These are phyloP conservation scores for Dissophora globulifera DNA, from an alignment of 192 early-diverging fungal genomes.

Conservation along the genomic window DNA sequence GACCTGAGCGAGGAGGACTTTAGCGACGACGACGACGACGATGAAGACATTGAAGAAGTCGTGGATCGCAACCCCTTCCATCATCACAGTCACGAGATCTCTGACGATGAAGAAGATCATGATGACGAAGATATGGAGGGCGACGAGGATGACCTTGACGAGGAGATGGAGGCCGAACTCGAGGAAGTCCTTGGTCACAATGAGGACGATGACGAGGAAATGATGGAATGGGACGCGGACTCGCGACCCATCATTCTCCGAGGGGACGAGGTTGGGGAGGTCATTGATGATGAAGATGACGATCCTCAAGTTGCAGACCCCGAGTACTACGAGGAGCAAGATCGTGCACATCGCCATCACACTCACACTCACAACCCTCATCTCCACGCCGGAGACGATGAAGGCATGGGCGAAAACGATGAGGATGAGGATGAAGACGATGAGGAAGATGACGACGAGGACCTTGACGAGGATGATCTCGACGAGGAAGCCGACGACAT, in stretches of 20 bases:
- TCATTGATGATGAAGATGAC: slow-evolving; percentile 64
- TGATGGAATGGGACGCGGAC: slow-evolving; percentile 63
- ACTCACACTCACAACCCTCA: slow-evolving; percentile 54
- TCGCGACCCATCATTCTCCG: slow-evolving; percentile 59
- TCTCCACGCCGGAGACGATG: slow-evolving; percentile 65
- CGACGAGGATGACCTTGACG: slow-evolving; percentile 65
- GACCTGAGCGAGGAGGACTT: slow-evolving; percentile 66
- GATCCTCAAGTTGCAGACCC: slow-evolving; percentile 63
- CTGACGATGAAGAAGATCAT: slow-evolving; percentile 61
- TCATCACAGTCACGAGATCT: slow-evolving; percentile 54
- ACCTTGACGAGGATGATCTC: slow-evolving; percentile 63
- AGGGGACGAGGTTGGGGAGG: slow-evolving; percentile 55
- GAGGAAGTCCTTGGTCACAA: slow-evolving; percentile 58
- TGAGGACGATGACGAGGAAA: slow-evolving; percentile 67
- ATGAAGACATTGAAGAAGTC: slow-evolving; percentile 69
- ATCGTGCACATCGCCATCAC: slow-evolving; percentile 58
- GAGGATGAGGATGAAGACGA: slow-evolving; percentile 60
- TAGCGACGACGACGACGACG: slow-evolving; percentile 65
- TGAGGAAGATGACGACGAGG: slow-evolving; percentile 54
- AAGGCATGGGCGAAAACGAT: slow-evolving; percentile 67
- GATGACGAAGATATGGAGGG: slow-evolving; percentile 58
- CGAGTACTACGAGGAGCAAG: slow-evolving; percentile 58
- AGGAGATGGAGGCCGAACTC: slow-evolving; percentile 51
- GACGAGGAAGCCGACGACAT: slow-evolving; percentile 50
- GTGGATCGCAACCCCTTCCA: slow-evolving; percentile 59